Evolutionary conservation across 495 filamentous ascomycete genomes (phyloP), one percentile per base, ranked within the genome.

Genomic region (Penicillium angulare): DNA sequence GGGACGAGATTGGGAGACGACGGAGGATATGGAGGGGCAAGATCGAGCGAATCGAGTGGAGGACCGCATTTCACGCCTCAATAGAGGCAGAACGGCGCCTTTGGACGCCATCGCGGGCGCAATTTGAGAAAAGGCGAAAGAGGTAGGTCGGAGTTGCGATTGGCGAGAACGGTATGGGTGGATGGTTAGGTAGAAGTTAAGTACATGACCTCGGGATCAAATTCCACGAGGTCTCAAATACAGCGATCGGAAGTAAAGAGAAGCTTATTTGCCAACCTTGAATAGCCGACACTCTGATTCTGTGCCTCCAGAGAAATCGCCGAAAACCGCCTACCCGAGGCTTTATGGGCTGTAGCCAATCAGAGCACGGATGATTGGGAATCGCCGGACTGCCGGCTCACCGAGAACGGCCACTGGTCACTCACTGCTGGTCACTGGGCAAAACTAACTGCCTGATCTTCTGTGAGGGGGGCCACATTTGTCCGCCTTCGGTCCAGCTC

Each of bases 11-110:
- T 65, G 39, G 35, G 49, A 57, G 24, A 60, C 43, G 24, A 63
- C 47, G 26, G 63, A 26, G 47, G 60, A 59, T 21, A 71, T 23
- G 36, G 69, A 63, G 27, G 66, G 52, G 41, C 41, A 56, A 41
- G 61, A 48, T 56, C 63, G 59, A 32, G 66, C 51, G 29, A 68
- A 48, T 26, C 64, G 64, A 15, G 61, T 45, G 21, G 68, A 58
- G 27, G 56, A 54, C 43, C 63, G 74, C 34, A 71, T 35, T 58
- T 73, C 71, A 42, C 69, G 71, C 66, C 71, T 74, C 66, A 77
- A 41, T 46, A 75, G 64, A 63, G 71, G 69, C 61, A 73, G 47
- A 29, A 72, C 64, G 42, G 67, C 65, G 49, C 64, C 53, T 65
- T 65, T 75, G 9, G 73, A 73, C 47, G 71, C 71, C 73, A 77